These are phyloP conservation scores for Colletotrichum tropicale DNA, from an alignment of 2,329 filamentous ascomycete species.

Conservation along the genomic window DNA sequence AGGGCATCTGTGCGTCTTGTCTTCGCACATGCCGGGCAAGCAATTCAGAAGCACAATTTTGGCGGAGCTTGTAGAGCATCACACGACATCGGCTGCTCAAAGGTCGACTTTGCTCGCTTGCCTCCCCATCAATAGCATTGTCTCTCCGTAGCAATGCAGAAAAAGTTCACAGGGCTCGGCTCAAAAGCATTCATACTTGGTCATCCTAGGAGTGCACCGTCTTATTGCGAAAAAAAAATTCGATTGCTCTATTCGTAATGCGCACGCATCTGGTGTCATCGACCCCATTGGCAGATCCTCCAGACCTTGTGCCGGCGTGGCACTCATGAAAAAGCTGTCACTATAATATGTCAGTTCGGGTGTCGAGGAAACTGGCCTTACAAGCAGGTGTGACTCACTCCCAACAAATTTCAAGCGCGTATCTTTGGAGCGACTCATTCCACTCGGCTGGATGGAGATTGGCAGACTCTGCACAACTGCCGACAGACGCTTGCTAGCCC, in stretches of 20 bases:
- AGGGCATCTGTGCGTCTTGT: background rate
- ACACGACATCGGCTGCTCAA: background rate
- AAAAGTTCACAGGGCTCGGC: background rate
- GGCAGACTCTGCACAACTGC: background rate
- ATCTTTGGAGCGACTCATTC: background rate
- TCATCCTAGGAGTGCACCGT: background rate
- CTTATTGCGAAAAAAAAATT: background rate
- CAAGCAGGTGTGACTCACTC: background rate
- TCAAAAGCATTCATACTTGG: background rate
- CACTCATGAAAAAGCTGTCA: background rate
- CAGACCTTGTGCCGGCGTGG: background rate
- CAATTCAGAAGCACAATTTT: background rate
- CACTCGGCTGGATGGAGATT: background rate
- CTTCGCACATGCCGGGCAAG: background rate
- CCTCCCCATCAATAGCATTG: background rate
- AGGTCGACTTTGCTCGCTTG: background rate
- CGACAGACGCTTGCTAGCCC: background rate
- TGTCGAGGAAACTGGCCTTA: background rate
- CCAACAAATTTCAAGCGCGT: background rate
- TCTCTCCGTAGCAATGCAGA: background rate
- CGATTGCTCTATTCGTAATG: background rate
- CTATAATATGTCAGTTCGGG: background rate
- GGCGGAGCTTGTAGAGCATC: background rate
- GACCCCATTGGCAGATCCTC: background rate
- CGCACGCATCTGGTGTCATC: background rate